Base-by-base conservation (phyloP, 768 basidiomycete genomes). In the Collybia sordida region DNA sequence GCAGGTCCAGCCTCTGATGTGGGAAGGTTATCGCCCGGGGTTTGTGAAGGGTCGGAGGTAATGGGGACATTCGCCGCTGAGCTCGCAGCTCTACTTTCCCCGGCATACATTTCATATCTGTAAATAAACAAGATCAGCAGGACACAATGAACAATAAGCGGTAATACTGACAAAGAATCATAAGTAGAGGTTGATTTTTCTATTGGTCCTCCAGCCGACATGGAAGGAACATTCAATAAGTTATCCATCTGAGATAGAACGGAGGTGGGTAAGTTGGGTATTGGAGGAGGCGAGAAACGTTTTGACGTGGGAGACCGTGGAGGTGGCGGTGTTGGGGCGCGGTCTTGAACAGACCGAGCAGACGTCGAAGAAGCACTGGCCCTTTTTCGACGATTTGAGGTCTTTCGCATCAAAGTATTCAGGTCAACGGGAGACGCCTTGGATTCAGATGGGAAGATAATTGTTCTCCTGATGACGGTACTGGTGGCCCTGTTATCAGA, bases 251-350 rank as follows among this genome's bases (percentile, higher is more conserved):
- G 73, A 18, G 74, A 59, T 4, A 74, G 66, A 47, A 83, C 72
- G 11, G 82, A 74, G 51, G 72, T 65, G 34, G 86, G 80, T 42
- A 86, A 64, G 34, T 79, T 78, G 8, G 89, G 88, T 28, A 90
- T 73, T 8, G 89, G 89, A 37, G 88, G 88, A 2, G 84, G 78
- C 31, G 88, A 87, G 69, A 90, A 89, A 31, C 86, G 81, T 53
- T 78, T 78, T 25, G 66, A 55, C 17, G 69, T 64, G 41, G 75
- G 72, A 4, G 79, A 70, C 55, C 80, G 80, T 12, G 87, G 83
- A 25, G 91, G 91, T 15, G 90, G 91, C n/a, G 90, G 90, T 6
- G 91, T 93, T 9, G 90, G 90, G 11, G 73, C 86, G 45, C 90
- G 86, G 56, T 93, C 91, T 56, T 88, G 85, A 23, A 91, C 74